These are phyloP conservation scores for Carallia pectinifolia DNA, from an alignment of 345 rosid species.

Conservation along the genomic window DNA sequence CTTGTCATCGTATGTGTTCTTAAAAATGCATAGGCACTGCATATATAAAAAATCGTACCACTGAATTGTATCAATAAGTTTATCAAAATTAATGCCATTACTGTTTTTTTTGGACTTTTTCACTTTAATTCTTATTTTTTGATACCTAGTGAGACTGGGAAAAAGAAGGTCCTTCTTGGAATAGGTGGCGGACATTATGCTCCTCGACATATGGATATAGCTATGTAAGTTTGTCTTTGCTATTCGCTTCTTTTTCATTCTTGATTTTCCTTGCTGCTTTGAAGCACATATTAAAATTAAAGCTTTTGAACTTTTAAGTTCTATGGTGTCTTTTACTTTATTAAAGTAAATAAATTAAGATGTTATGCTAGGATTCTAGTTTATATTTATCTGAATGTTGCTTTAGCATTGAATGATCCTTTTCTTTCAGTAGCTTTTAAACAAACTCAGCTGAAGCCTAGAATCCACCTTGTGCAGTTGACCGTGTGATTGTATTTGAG, in stretches of 20 bases:
- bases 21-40: background rate
- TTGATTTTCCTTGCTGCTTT: background rate
- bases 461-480: too few relatives aligned
- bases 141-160: constrained; percentile 46
- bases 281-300: background rate
- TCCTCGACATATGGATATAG: constrained; percentile 89
- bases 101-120: background rate
- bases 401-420: too few relatives aligned
- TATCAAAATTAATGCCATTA: background rate
- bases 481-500: too few relatives aligned
- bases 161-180: constrained; percentile 72
- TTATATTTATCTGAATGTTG: too few relatives aligned
- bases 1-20: background rate
- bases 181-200: constrained; percentile 95
- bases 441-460: too few relatives aligned
- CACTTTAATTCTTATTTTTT: constrained; percentile 6
- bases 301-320: background rate
- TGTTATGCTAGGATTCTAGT: too few relatives aligned
- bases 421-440: too few relatives aligned
- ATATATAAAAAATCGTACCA: background rate
- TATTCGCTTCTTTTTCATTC: background rate
- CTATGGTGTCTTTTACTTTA: background rate
- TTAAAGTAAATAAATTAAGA: background rate
- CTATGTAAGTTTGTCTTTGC: constrained; percentile 45
- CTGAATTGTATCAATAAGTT: background rate